phyloP scores from a whole-genome alignment of 129 eudicot species.

The Heracleum sosnowskyi region DNA sequence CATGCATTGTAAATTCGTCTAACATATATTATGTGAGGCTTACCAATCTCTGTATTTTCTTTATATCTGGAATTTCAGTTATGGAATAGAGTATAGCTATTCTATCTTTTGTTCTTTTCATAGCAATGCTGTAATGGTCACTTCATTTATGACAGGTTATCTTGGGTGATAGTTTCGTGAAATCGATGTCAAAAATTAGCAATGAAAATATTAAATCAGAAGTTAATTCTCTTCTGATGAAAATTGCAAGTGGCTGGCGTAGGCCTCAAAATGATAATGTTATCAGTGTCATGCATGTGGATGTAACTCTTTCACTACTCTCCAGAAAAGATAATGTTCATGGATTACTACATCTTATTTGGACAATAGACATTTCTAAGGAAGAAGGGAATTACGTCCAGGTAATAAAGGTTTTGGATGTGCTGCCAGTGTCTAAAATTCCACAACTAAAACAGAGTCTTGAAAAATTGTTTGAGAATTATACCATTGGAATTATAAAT shows the following conservation, averaged over 20 bases:
- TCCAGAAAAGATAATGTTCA: slow-evolving; percentile 30
- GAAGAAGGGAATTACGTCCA: slow-evolving; percentile 37
- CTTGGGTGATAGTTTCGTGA: neutral
- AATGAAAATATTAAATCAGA: neutral
- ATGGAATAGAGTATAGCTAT: too few relatives aligned
- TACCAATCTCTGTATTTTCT: too few relatives aligned
- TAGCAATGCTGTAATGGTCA: too few relatives aligned
- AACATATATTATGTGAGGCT: too few relatives aligned
- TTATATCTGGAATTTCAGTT: too few relatives aligned
- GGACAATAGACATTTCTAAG: slow-evolving; percentile 40
- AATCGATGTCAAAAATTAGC: neutral
- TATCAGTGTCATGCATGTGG: slow-evolving; percentile 17
- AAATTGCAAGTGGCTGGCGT: slow-evolving; percentile 55
- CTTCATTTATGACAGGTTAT: neutral
- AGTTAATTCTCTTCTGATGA: slow-evolving; percentile 21
- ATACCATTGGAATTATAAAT: slow-evolving; percentile 28
- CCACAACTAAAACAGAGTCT: slow-evolving; percentile 28
- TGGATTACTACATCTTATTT: slow-evolving; percentile 21
- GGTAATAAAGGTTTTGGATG: slow-evolving; percentile 49
- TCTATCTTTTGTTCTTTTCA: too few relatives aligned
- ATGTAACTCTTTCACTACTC: slow-evolving; percentile 11
- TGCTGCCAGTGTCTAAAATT: slow-evolving; percentile 33
- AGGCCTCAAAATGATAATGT: neutral
- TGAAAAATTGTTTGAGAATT: slow-evolving; percentile 27
- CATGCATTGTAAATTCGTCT: too few relatives aligned